Percentiles rank a stretch among this genome's conserved stretches.
Conservation (phyloP, 2,329 filamentous ascomycete species). For the Diplodia sapinea region DNA sequence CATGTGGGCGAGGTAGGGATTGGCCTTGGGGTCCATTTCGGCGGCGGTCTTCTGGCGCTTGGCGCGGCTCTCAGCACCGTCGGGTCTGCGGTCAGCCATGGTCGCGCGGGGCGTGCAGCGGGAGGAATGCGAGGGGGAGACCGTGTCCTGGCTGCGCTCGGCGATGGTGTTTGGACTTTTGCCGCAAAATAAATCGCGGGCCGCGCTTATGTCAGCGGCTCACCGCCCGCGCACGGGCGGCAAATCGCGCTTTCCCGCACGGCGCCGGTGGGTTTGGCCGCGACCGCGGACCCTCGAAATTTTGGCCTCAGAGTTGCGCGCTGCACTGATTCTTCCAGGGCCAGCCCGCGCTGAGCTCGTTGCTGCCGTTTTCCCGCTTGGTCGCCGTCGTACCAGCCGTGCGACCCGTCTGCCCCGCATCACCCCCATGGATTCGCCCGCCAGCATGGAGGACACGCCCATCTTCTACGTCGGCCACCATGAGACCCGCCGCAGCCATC, state of each 20-base stretch:
- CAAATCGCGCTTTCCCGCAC: background rate
- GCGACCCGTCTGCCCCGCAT: background rate
- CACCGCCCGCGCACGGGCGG: slow-evolving; percentile 13
- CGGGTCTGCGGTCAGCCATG: slow-evolving; percentile 65
- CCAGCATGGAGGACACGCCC: slow-evolving; percentile 46
- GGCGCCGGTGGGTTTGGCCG: background rate
- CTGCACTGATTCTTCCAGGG: background rate
- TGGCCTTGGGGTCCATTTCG: slow-evolving; percentile 63
- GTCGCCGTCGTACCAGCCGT: background rate
- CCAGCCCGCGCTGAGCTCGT: background rate
- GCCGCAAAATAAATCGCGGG: slow-evolving; percentile 28
- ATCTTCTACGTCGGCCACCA: slow-evolving; percentile 77
- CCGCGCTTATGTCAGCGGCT: slow-evolving; percentile 18
- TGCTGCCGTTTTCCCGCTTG: background rate
- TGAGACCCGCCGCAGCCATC: slow-evolving; percentile 66
- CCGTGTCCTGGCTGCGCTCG: background rate
- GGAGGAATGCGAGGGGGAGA: background rate
- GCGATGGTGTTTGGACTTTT: slow-evolving; percentile 6
- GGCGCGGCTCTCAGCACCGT: slow-evolving; percentile 56
- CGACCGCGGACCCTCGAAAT: slow-evolving; percentile 15
- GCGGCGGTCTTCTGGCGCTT: slow-evolving; percentile 62
- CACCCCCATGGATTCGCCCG: slow-evolving; percentile 11
- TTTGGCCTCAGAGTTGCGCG: slow-evolving; percentile 9
- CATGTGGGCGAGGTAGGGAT: slow-evolving; percentile 93
- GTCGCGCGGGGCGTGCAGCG: slow-evolving; percentile 30